A percentile compares a stretch with the other conserved stretches of the same genome.
These are phyloP conservation scores for Trichoderma orchidacearum DNA, from an alignment of 495 filamentous ascomycete genomes.

Conservation along the genomic window DNA sequence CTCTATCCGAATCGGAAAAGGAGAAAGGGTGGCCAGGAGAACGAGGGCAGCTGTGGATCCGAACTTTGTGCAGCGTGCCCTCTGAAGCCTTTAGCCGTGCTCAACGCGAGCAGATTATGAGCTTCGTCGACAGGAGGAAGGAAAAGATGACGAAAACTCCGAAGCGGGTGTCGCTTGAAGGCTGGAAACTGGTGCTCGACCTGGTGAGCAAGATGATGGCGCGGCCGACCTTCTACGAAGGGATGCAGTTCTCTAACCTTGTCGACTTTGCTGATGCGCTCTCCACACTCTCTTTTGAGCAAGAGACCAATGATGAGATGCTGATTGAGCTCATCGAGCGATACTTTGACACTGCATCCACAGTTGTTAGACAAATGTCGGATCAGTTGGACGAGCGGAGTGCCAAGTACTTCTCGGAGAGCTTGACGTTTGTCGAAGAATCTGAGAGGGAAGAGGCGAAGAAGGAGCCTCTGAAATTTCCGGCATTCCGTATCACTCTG, in stretches of 20 bases:
- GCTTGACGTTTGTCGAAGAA: background rate
- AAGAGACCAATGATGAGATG: background rate
- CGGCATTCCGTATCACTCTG: background rate
- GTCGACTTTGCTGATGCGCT: background rate
- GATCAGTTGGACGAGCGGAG: constrained; percentile 4
- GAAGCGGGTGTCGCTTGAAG: background rate
- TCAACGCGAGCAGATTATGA: constrained; percentile 23
- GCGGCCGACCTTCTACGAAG: constrained; percentile 34
- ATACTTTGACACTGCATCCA: background rate
- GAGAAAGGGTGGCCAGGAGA: constrained; percentile 29
- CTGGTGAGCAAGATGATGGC: constrained; percentile 34
- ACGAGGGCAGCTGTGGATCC: background rate
- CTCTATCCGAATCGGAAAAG: constrained; percentile 27
- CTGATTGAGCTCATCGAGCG: background rate
- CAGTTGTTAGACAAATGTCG: constrained; percentile 13
- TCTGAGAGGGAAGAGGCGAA: background rate
- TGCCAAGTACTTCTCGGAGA: background rate
- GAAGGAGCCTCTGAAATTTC: background rate
- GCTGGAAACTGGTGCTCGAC: constrained; percentile 21
- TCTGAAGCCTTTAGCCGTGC: constrained; percentile 15
- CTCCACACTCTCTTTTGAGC: background rate
- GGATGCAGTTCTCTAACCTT: background rate
- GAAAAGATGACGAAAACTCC: background rate
- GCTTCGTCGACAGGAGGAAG: background rate
- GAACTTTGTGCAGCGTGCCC: constrained; percentile 8